Evolutionary conservation across 345 rosid species (phyloP).

Genomic region (Microthlaspi erraticum): DNA sequence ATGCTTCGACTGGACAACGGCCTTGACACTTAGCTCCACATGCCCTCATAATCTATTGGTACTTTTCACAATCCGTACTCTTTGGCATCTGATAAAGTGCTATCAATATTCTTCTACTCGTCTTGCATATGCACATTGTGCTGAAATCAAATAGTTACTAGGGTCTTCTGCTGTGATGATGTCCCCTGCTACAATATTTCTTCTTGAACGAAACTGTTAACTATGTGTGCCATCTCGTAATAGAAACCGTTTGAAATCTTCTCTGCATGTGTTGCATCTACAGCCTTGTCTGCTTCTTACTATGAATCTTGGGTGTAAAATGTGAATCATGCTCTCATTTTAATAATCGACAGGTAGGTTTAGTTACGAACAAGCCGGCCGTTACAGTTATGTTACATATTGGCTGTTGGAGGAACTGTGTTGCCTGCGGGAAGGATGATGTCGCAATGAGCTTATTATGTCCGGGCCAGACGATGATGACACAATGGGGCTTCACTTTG

Average conservation of each 20-base stretch:
- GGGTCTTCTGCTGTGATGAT: constrained; percentile 14
- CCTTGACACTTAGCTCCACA: constrained; percentile 46
- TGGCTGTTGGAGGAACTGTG: constrained; percentile 20
- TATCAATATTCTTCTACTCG: neutral
- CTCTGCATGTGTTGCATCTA: neutral
- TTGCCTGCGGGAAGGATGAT: neutral
- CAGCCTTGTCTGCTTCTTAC: constrained; percentile 9
- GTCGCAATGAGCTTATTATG: constrained; percentile 23
- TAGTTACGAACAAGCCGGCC: constrained; percentile 8
- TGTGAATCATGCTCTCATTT: constrained; percentile 2
- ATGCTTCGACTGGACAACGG: constrained; percentile 52
- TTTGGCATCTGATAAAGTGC: neutral
- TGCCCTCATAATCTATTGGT: constrained; percentile 44
- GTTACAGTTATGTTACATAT: constrained; percentile 1
- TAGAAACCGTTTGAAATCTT: neutral
- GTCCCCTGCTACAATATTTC: constrained; percentile 13
- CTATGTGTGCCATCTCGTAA: neutral
- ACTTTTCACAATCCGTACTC: constrained; percentile 32
- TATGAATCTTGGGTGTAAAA: neutral
- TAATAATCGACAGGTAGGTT: constrained; percentile 12
- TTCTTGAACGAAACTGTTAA: constrained; percentile 4
- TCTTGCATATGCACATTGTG: constrained; percentile 6
- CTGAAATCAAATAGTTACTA: neutral
- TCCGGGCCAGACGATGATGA: constrained; percentile 25
- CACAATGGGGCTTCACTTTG: constrained; percentile 4